Evolutionary conservation across 192 early-diverging fungal species (phyloP).

Genomic region (Coemansia sp.): DNA sequence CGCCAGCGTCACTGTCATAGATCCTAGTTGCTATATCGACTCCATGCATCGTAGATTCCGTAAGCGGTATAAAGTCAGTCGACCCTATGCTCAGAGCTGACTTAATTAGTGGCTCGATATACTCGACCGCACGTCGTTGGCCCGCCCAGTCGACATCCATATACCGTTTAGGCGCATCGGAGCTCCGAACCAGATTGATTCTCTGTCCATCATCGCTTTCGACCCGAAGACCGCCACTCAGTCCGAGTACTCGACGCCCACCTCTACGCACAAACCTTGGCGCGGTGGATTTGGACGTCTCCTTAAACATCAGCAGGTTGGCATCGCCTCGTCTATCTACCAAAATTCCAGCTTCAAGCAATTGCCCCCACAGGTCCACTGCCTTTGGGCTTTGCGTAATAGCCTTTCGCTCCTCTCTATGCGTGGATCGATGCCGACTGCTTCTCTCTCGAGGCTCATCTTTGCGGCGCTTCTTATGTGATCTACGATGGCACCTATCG

Average conservation of each 20-base stretch:
- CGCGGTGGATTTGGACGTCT: slow-evolving; percentile 20
- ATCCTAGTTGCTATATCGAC: background rate
- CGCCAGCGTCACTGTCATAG: slow-evolving; percentile 25
- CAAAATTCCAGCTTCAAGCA: slow-evolving; percentile 12
- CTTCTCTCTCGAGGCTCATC: background rate
- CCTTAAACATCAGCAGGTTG: slow-evolving; percentile 17
- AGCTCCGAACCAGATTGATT: slow-evolving; percentile 15
- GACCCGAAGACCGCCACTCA: background rate
- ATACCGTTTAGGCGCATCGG: background rate
- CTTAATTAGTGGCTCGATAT: background rate
- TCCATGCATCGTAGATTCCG: background rate
- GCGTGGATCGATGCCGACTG: background rate
- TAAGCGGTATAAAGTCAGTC: slow-evolving; percentile 16
- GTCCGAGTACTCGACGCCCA: slow-evolving; percentile 12
- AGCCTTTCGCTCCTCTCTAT: slow-evolving; percentile 7
- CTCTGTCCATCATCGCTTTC: slow-evolving; percentile 2
- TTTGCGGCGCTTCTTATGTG: slow-evolving; percentile 7
- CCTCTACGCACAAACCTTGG: slow-evolving; percentile 28
- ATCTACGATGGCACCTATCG: background rate
- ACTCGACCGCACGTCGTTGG: background rate
- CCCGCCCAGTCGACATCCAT: slow-evolving; percentile 24
- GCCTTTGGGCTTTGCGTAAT: background rate
- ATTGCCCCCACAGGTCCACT: slow-evolving; percentile 5
- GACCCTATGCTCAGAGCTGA: background rate
- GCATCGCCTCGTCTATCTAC: slow-evolving; percentile 24